phyloP scores from a whole-genome alignment of 192 early-diverging fungal species.

The Jimgerdemannia lactiflua region DNA sequence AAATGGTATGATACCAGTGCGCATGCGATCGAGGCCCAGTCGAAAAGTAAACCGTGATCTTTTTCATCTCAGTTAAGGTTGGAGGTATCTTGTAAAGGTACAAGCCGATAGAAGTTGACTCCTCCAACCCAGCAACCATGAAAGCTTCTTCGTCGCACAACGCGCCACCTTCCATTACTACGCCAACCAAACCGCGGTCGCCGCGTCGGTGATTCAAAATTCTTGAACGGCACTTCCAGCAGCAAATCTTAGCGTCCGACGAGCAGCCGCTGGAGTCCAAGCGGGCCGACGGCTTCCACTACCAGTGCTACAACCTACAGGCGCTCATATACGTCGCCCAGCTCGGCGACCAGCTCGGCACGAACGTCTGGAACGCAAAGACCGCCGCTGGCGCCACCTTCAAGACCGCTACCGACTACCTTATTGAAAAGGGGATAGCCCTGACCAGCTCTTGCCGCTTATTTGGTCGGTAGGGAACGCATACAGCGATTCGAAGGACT shows the following conservation, averaged over 20 bases:
- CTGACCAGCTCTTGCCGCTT: too few species aligned
- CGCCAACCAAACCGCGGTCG: background rate
- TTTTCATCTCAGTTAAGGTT: background rate
- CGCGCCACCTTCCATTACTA: background rate
- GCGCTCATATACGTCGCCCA: background rate
- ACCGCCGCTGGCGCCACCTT: background rate
- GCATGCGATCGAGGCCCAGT: background rate
- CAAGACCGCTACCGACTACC: background rate
- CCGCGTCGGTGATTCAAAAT: background rate
- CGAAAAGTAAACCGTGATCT: background rate
- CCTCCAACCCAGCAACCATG: slow-evolving; percentile 8
- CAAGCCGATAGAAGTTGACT: background rate
- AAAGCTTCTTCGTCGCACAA: slow-evolving; percentile 12
- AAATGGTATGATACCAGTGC: too few species aligned
- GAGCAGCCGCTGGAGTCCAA: slow-evolving; percentile 3
- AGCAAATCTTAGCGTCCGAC: slow-evolving; percentile 1
- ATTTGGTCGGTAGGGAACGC: too few species aligned
- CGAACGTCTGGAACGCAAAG: slow-evolving; percentile 8
- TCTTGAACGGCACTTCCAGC: background rate
- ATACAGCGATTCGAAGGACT: too few species aligned
- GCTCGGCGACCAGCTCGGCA: slow-evolving; percentile 3
- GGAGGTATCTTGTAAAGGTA: background rate
- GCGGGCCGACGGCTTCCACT: slow-evolving; percentile 7
- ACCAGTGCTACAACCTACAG: slow-evolving; percentile 5
- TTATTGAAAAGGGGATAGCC: too few species aligned